Evolutionary conservation across 768 basidiomycete genomes (phyloP).

Genomic region (Leccinum obscurum): DNA sequence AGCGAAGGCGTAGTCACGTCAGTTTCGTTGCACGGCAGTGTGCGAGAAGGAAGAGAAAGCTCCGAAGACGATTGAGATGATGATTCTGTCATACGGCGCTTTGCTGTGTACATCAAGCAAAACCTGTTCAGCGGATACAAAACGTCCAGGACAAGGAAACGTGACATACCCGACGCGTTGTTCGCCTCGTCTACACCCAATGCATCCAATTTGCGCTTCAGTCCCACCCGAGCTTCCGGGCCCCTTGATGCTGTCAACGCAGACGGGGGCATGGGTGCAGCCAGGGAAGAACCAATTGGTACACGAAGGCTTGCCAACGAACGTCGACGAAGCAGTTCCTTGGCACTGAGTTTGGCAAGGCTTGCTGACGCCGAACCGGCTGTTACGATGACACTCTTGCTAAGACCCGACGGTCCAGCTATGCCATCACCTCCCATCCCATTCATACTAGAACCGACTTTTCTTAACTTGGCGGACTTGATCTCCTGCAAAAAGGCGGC

Average conservation of each 20-base stretch:
- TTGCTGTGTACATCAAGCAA: constrained; percentile 31
- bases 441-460: constrained; percentile 40
- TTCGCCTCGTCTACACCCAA: constrained; percentile 26
- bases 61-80: constrained; percentile 30
- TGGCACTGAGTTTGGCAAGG: constrained; percentile 13
- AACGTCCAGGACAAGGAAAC: not conserved
- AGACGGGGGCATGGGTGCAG: constrained; percentile 21
- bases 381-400: constrained; percentile 28
- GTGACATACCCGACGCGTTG: constrained; percentile 36
- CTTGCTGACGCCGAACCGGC: constrained; percentile 2
- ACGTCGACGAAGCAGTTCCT: constrained; percentile 26
- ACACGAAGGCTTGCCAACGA: constrained; percentile 30
- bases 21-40: constrained; percentile 38
- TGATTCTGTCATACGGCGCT: constrained; percentile 38
- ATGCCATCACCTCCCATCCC: constrained; percentile 21
- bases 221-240: constrained; percentile 11
- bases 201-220: constrained; percentile 36
- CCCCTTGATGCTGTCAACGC: constrained; percentile 8
- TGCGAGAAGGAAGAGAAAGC: constrained; percentile 18
- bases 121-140: constrained; percentile 5
- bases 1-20: constrained; percentile 64
- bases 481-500: constrained; percentile 78
- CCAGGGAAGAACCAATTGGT: constrained; percentile 24
- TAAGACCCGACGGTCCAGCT: constrained; percentile 30
- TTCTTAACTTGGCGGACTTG: constrained; percentile 70